Conservation (phyloP, 192 early-diverging fungal species). For the Coemansia sp. region DNA sequence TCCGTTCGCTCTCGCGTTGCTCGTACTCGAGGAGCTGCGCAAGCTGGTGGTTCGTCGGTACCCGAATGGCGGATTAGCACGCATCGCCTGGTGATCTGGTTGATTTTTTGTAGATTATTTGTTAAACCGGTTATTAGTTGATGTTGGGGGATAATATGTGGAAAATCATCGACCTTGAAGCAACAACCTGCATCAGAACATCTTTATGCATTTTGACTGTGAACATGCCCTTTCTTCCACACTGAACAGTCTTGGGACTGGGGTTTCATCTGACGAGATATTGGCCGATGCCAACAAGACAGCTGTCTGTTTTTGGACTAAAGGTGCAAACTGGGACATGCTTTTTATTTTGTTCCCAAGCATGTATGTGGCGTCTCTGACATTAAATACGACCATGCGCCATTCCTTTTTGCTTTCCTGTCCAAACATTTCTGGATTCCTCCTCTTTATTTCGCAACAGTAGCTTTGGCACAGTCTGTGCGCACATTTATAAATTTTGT, state of each 20-base stretch:
- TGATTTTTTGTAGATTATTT: not conserved
- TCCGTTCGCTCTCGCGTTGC: constrained; percentile 53
- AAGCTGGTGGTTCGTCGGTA: constrained; percentile 55
- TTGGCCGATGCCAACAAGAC: not conserved
- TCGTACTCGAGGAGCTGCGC: constrained; percentile 60
- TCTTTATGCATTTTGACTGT: not conserved
- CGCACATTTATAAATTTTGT: not conserved
- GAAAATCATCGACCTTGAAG: not conserved
- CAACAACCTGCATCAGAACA: not conserved
- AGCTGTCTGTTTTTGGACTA: constrained; percentile 4
- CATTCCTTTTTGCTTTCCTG: not conserved
- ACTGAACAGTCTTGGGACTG: not conserved
- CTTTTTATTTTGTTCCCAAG: not conserved
- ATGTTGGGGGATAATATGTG: not conserved
- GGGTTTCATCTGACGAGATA: not conserved
- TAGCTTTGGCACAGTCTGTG: not conserved
- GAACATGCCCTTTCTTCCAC: not conserved
- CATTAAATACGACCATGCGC: not conserved
- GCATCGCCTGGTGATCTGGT: constrained; percentile 28
- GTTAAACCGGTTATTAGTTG: not conserved
- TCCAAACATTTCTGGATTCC: not conserved
- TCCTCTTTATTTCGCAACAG: not conserved
- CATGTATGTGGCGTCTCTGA: not conserved
- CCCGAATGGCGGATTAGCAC: constrained; percentile 21
- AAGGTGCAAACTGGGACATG: not conserved